Evolutionary conservation across 208 protist species (phyloP).

Genomic region (Trypanosoma lewisi): DNA sequence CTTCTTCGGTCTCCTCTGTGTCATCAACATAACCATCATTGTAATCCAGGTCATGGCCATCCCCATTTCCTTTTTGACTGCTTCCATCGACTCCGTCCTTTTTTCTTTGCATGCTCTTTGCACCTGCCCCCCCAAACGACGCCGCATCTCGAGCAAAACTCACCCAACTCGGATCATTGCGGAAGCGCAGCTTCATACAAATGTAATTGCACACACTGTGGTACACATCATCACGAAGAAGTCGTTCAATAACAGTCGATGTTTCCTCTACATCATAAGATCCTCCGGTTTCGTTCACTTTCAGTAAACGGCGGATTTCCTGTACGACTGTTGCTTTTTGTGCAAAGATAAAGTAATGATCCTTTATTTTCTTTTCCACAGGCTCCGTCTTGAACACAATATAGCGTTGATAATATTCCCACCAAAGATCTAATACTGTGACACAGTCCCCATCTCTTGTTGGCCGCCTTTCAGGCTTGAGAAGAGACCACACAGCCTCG

Average conservation of each 20-base stretch:
- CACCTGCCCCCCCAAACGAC: conserved; percentile 7
- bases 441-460: conserved; percentile 10
- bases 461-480: conserved; percentile 28
- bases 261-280: conserved; percentile 22
- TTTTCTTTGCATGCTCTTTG: neutral
- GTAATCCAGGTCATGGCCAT: no score
- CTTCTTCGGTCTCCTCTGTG: conserved; percentile 9
- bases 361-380: conserved; percentile 29
- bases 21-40: neutral
- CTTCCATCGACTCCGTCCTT: neutral
- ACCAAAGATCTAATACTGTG: conserved; percentile 70
- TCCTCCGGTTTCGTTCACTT: conserved; percentile 10
- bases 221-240: conserved; percentile 50
- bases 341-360: conserved; percentile 30
- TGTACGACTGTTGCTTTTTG: conserved; percentile 38
- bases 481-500: conserved; percentile 35
- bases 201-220: conserved; percentile 50
- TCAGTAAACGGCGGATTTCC: conserved; percentile 34
- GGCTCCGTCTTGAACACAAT: conserved; percentile 69
- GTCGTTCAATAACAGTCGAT: conserved; percentile 28
- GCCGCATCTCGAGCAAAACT: conserved; percentile 65
- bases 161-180: conserved; percentile 59
- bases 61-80: neutral
- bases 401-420: conserved; percentile 61
- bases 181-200: conserved; percentile 39